Percentiles rank a stretch among this genome's conserved stretches.
phyloP scores from a whole-genome alignment of 2,329 filamentous ascomycete species.

The Aspergillus fumigatus region DNA sequence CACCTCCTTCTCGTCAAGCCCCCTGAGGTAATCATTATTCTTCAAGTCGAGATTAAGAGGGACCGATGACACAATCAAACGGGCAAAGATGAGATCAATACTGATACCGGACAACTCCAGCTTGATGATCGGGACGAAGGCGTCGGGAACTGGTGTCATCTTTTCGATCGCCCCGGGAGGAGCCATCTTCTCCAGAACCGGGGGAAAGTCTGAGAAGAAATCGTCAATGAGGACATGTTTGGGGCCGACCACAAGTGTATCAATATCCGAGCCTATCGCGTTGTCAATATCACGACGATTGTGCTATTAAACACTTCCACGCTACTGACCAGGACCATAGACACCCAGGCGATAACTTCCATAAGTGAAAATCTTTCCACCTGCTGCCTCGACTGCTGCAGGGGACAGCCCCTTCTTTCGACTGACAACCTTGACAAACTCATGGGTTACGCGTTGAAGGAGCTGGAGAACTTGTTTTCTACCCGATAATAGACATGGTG shows the following conservation, averaged over 20 bases:
- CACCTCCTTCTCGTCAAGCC: slow-evolving; percentile 79
- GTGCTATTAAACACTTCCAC: neutral
- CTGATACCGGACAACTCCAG: slow-evolving; percentile 87
- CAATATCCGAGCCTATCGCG: slow-evolving; percentile 82
- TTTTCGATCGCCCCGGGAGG: slow-evolving; percentile 76
- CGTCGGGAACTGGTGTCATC: slow-evolving; percentile 78
- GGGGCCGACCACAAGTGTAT: slow-evolving; percentile 87
- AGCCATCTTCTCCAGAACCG: slow-evolving; percentile 70
- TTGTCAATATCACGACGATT: neutral
- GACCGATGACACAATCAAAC: slow-evolving; percentile 67
- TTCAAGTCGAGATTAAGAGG: slow-evolving; percentile 69
- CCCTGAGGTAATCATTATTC: slow-evolving; percentile 79
- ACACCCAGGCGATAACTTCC: slow-evolving; percentile 94
- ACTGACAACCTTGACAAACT: slow-evolving; percentile 81
- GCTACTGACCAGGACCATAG: slow-evolving; percentile 65
- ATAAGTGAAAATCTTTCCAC: slow-evolving; percentile 92
- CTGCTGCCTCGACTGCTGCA: slow-evolving; percentile 73
- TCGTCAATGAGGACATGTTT: slow-evolving; percentile 84
- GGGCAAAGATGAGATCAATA: slow-evolving; percentile 88
- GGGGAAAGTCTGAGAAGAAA: slow-evolving; percentile 88
- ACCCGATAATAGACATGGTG: slow-evolving; percentile 1
- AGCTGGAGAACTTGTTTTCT: slow-evolving; percentile 70
- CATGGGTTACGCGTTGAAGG: slow-evolving; percentile 73
- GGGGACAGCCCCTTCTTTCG: slow-evolving; percentile 68
- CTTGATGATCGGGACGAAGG: slow-evolving; percentile 96